phyloP scores from a whole-genome alignment of 1,139 yeast species.

The Suhomyces terraborum region DNA sequence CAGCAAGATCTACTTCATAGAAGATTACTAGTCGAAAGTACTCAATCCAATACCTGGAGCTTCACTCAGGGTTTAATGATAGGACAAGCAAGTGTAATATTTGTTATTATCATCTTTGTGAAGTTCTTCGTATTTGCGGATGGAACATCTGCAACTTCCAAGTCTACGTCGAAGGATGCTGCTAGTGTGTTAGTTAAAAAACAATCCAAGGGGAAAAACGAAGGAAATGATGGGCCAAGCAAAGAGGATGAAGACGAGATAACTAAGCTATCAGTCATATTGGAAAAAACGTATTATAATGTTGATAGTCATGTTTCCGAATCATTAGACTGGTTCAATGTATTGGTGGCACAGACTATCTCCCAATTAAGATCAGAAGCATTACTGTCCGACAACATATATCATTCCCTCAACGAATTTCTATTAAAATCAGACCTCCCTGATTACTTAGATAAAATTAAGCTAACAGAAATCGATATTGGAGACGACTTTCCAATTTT shows the following conservation, averaged over 20 bases:
- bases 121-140: conserved; percentile 91
- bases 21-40: conserved; percentile 25
- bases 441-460: conserved; percentile 75
- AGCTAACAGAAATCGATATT: conserved; percentile 83
- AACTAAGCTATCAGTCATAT: conserved; percentile 46
- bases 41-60: conserved; percentile 48
- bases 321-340: conserved; percentile 96
- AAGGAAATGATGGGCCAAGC: conserved; percentile 22
- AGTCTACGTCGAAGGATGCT: conserved; percentile 32
- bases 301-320: conserved; percentile 87
- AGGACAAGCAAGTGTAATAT: conserved; percentile 83
- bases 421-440: conserved; percentile 59
- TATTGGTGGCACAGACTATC: conserved; percentile 85
- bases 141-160: conserved; percentile 41
- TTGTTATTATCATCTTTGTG: conserved; percentile 73
- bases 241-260: conserved; percentile 24
- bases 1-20: conserved; percentile 40
- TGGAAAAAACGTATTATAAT: conserved; percentile 91
- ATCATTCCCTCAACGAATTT: conserved; percentile 69
- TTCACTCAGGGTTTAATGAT: conserved; percentile 75
- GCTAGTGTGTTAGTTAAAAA: conserved; percentile 43
- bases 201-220: conserved; percentile 24
- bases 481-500: conserved; percentile 97
- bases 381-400: conserved; percentile 75
- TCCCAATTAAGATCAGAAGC: conserved; percentile 89